A percentile compares a stretch with the other conserved stretches of the same genome.
These are phyloP conservation scores for Cubamyces sp. DNA, from an alignment of 768 basidiomycete species.

Conservation along the genomic window DNA sequence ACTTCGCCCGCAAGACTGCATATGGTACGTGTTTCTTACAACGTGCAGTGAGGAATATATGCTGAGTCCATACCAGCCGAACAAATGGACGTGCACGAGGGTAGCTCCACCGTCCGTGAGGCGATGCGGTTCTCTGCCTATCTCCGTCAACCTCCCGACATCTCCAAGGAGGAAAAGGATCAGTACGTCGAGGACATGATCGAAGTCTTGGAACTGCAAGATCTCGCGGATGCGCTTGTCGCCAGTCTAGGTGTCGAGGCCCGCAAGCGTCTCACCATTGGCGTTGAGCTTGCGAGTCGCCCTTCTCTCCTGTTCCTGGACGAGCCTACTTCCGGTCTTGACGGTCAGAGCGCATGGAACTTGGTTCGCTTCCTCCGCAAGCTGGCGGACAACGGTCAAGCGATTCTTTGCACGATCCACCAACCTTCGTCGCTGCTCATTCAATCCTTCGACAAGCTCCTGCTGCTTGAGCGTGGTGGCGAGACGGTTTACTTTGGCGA, in stretches of 20 bases:
- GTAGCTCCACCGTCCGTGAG: slow-evolving; percentile 81
- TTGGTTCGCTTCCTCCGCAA: slow-evolving; percentile 81
- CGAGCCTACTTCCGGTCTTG: slow-evolving; percentile 60
- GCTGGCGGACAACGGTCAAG: slow-evolving; percentile 83
- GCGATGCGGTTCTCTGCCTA: slow-evolving; percentile 86
- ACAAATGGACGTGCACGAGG: slow-evolving; percentile 87
- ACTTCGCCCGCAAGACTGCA: slow-evolving; percentile 70
- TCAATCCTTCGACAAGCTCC: slow-evolving; percentile 78
- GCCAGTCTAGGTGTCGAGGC: slow-evolving; percentile 69
- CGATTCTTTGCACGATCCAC: slow-evolving; percentile 90
- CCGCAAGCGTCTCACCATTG: slow-evolving; percentile 87
- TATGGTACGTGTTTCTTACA: slow-evolving; percentile 55
- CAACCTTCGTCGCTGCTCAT: slow-evolving; percentile 87
- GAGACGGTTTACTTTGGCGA: slow-evolving; percentile 95
- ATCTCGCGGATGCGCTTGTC: slow-evolving; percentile 82
- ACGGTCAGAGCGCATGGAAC: slow-evolving; percentile 77
- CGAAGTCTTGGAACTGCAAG: slow-evolving; percentile 81
- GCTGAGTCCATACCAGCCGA: slow-evolving; percentile 49
- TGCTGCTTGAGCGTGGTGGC: slow-evolving; percentile 76
- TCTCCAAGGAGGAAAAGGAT: slow-evolving; percentile 75
- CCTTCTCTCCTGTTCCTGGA: slow-evolving; percentile 74
- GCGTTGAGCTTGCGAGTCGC: slow-evolving; percentile 89
- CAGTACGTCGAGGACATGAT: slow-evolving; percentile 83
- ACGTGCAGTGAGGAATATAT: slow-evolving; percentile 30
- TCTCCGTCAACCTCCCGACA: slow-evolving; percentile 72